phyloP scores from a whole-genome alignment of 2,329 filamentous ascomycete genomes.

The Penicillium decumbens region DNA sequence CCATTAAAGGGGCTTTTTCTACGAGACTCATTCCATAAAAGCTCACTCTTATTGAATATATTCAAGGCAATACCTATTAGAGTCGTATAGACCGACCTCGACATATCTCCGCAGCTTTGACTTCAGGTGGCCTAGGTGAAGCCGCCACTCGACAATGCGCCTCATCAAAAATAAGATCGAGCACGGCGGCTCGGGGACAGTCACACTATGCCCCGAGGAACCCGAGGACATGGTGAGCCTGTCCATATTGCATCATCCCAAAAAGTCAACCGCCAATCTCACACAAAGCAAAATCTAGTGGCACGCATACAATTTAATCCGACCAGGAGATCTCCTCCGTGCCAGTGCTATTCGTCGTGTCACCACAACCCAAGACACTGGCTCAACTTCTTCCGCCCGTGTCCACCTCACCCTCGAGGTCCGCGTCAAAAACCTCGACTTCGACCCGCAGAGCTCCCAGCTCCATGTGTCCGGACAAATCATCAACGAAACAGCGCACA shows the following conservation, averaged over 20 bases:
- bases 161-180: slow-evolving; percentile 65
- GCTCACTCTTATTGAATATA: background rate
- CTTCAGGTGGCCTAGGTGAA: background rate
- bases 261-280: slow-evolving; percentile 1
- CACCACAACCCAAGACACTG: slow-evolving; percentile 55
- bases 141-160: slow-evolving; percentile 50
- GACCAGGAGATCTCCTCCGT: slow-evolving; percentile 59
- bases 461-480: slow-evolving; percentile 66
- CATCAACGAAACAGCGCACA: slow-evolving; percentile 61
- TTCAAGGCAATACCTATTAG: background rate
- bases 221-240: slow-evolving; percentile 65
- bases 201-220: slow-evolving; percentile 65
- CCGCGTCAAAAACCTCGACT: slow-evolving; percentile 62
- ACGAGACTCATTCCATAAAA: no score
- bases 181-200: slow-evolving; percentile 60
- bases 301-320: slow-evolving; percentile 71
- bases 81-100: background rate
- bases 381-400: slow-evolving; percentile 59
- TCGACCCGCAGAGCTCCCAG: slow-evolving; percentile 63
- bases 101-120: background rate
- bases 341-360: slow-evolving; percentile 64
- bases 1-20: background rate
- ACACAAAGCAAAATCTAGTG: slow-evolving; percentile 46
- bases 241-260: background rate
- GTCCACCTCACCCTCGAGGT: slow-evolving; percentile 63